These are phyloP conservation scores for Pinguiococcus pyrenoidosus DNA, from an alignment of 108 stramenopile genomes.

Conservation along the genomic window DNA sequence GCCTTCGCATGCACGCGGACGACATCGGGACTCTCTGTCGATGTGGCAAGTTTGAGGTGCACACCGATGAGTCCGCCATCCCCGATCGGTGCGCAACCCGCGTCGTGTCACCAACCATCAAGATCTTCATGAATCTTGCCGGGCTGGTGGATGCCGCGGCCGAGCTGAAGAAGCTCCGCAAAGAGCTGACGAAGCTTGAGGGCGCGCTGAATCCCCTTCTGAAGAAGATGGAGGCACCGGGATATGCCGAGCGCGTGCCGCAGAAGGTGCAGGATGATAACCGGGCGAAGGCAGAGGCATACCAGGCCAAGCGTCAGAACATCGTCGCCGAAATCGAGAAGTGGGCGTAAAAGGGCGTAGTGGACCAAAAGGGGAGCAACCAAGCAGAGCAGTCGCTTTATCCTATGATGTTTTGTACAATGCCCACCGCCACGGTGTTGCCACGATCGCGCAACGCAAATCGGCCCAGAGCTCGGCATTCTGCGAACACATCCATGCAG, in stretches of 20 bases:
- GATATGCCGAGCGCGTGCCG: constrained; percentile 21
- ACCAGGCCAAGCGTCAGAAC: constrained; percentile 15
- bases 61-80: constrained; percentile 35
- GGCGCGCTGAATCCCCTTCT: not conserved
- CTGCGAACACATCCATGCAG: no score
- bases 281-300: constrained; percentile 20
- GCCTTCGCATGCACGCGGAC: constrained; percentile 34
- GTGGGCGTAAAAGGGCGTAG: constrained; percentile 7
- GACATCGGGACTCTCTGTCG: constrained; percentile 69
- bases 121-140: constrained; percentile 75
- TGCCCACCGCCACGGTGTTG: no score
- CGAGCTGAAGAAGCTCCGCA: constrained; percentile 67
- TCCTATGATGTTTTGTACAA: no score
- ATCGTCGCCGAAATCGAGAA: constrained; percentile 24
- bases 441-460: no score
- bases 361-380: no score
- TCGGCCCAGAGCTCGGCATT: no score
- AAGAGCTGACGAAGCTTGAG: constrained; percentile 12
- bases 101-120: constrained; percentile 61
- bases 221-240: constrained; percentile 17
- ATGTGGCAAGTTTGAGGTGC: constrained; percentile 50
- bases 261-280: constrained; percentile 13
- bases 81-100: constrained; percentile 60
- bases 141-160: constrained; percentile 86
- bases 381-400: no score